Base-by-base conservation (phyloP, 2,329 filamentous ascomycete genomes). In the Pseudogymnoascus sp. region DNA sequence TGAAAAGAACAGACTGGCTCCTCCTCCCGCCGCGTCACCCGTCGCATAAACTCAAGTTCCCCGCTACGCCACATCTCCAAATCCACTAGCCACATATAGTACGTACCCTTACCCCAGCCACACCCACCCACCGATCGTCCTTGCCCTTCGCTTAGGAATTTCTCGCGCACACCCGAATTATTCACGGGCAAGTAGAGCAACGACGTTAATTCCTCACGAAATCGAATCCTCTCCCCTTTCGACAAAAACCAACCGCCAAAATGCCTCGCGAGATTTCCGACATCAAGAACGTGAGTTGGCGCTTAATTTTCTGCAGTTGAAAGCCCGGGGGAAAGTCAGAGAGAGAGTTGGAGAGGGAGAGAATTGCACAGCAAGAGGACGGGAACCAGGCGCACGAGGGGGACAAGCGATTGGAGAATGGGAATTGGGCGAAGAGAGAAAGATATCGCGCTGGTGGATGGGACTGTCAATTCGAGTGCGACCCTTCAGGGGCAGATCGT, bases 221-320 rank as follows among this genome's bases (percentile, higher is more conserved):
- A 38, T 61, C 59, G 42, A 62, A 57, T 63, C 64, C 65, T 62
- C 59, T 61, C 66, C 64, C 50, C 61, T 62, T 53, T 68, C 67
- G 64, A 66, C 62, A 67, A 68, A 47, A 33, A 63, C 64, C 64
- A 71, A 78, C 83, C 81, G 82, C 81, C 90, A 96, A 83, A 81
- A 99, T 99, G 95, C 93, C 95, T 88, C 86, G 87, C 78, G 92
- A 97, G 90, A 89, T 97, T 80, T 90, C 87, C 78, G 95, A 97
- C 80, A 97, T 97, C 87, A 97, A 99, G 84, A 83, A 87, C 82
- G 85, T 88, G 76, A 66, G 78, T 70, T 69, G 60, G 60, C 35
- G 47, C 64, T 31, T 40, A 21, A 19, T 57, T 57, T 57, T 57
- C 50, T 57, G 28, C 50, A 8, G 1, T 33, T 33, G 15, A n/a